These are phyloP conservation scores for Eragrostis curvula DNA, from an alignment of 176 grass and related monocot species.

Conservation along the genomic window DNA sequence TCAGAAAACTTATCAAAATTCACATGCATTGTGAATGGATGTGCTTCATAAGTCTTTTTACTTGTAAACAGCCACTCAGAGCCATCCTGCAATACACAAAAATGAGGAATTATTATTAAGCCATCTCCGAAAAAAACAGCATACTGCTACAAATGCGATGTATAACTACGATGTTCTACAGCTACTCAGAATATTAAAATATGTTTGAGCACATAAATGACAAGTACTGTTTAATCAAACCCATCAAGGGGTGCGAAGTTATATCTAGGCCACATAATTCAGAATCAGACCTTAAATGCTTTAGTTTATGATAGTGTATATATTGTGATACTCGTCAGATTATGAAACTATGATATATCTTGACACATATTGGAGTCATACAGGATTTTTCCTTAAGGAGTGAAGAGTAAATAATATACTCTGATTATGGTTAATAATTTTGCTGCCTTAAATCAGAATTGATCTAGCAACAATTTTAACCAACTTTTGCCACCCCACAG, in stretches of 20 bases:
- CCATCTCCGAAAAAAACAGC: background rate
- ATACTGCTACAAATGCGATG: background rate
- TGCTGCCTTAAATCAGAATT: background rate
- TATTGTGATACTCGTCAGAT: constrained; percentile 11
- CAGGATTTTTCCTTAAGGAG: background rate
- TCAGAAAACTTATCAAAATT: constrained; percentile 62
- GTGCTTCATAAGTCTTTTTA: constrained; percentile 33
- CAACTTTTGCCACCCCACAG: background rate
- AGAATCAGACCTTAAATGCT: background rate
- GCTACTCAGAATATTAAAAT: background rate
- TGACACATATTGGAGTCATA: background rate
- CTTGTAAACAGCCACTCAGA: constrained; percentile 74
- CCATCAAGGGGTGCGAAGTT: background rate
- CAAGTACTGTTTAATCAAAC: constrained; percentile 8
- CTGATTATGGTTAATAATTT: background rate
- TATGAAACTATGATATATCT: constrained; percentile 13
- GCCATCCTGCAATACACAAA: constrained; percentile 45
- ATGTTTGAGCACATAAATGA: constrained; percentile 7
- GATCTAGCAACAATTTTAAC: background rate
- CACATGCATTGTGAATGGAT: constrained; percentile 59
- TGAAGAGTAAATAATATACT: background rate
- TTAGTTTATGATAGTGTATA: background rate
- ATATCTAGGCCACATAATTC: background rate
- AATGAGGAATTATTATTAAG: constrained; percentile 22
- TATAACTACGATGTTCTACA: background rate